These are phyloP conservation scores for Castanea sativa DNA, from an alignment of 306 rosid genomes.

Conservation along the genomic window DNA sequence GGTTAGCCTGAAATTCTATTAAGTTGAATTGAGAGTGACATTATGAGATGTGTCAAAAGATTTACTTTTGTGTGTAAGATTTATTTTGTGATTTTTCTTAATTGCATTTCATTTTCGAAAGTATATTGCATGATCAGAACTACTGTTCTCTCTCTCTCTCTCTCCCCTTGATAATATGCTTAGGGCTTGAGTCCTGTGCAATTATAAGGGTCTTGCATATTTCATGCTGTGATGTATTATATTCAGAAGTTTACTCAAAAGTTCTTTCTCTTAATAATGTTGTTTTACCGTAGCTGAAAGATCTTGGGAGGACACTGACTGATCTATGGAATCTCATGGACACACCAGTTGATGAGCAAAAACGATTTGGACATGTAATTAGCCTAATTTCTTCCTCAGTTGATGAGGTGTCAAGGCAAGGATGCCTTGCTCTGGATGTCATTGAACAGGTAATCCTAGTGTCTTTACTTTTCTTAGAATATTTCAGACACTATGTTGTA, in stretches of 20 bases:
- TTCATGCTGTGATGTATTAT: neutral
- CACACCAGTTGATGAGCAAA: slow-evolving; percentile 56
- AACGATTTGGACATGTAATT: slow-evolving; percentile 55
- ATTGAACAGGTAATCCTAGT: slow-evolving; percentile 63
- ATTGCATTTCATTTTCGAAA: no score
- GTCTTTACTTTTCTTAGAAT: slow-evolving; percentile 12
- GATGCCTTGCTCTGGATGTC: slow-evolving; percentile 64
- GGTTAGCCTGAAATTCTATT: no score
- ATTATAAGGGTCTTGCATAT: neutral
- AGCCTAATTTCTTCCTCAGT: slow-evolving; percentile 56
- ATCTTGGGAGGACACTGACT: slow-evolving; percentile 45
- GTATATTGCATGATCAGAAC: no score
- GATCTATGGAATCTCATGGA: slow-evolving; percentile 90
- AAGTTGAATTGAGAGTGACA: no score
- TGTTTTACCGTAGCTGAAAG: slow-evolving; percentile 54
- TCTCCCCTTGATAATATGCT: no score
- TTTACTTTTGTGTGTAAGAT: no score
- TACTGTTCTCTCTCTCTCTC: no score
- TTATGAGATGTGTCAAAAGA: no score
- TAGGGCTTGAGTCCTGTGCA: neutral
- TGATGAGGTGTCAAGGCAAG: slow-evolving; percentile 63
- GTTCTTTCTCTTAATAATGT: slow-evolving; percentile 3
- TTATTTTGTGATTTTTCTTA: no score
- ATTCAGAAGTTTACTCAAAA: neutral
- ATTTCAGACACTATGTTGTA: neutral